phyloP scores from a whole-genome alignment of 768 basidiomycete species.

The Russula brevipes region DNA sequence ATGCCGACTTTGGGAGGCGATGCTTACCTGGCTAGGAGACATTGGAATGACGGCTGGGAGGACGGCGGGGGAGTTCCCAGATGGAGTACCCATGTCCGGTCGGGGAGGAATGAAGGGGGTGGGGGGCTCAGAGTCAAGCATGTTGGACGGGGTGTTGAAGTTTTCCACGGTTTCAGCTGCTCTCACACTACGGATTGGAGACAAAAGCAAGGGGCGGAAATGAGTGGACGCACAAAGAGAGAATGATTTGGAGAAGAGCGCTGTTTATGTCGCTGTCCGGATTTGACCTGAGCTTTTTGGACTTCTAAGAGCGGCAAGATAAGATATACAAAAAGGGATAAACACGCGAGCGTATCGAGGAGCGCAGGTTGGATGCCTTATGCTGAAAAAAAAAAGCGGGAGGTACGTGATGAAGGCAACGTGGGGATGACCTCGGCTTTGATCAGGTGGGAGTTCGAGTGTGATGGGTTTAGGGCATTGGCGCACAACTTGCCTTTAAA shows the following conservation, averaged over 20 bases:
- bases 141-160: neutral
- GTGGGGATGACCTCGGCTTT: neutral
- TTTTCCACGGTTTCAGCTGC: conserved; percentile 20
- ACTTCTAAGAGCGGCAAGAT: neutral
- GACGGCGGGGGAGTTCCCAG: conserved; percentile 25
- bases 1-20: neutral
- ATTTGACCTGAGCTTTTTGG: neutral
- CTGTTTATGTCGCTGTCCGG: neutral
- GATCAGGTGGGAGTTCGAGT: conserved; percentile 1
- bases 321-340: neutral
- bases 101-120: conserved; percentile 33
- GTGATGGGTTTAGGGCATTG: conserved; percentile 11
- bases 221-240: conserved; percentile 5
- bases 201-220: conserved; percentile 6
- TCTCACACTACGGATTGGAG: conserved; percentile 5
- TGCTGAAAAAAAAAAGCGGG: conserved; percentile 2
- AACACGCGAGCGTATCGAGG: neutral
- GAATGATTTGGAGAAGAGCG: neutral
- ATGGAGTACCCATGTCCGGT: conserved; percentile 25
- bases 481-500: conserved; percentile 8
- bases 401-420: neutral
- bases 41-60: conserved; percentile 31
- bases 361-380: neutral
- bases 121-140: conserved; percentile 24
- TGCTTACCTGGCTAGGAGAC: conserved; percentile 20